Conservation (phyloP, 2,329 filamentous ascomycete species). For the Drechslera avenae region DNA sequence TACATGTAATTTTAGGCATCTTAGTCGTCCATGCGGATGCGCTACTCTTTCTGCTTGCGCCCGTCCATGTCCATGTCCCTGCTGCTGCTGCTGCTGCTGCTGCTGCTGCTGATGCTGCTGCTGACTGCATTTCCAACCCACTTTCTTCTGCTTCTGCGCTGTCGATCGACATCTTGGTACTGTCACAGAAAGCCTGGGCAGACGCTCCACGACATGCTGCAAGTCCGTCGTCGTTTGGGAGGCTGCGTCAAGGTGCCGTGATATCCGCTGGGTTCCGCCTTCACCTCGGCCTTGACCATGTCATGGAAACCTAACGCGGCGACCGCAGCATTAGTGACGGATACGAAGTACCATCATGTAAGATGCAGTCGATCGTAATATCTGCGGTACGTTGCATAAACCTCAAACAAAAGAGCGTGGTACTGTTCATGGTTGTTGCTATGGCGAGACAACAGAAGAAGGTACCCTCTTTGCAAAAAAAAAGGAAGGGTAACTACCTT, state of each 20-base stretch:
- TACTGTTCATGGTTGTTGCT: too few species aligned
- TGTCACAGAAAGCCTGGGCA: not conserved
- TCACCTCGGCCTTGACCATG: slow-evolving; percentile 3
- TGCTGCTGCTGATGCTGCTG: too few species aligned
- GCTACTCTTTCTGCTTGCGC: slow-evolving; percentile 8
- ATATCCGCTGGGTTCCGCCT: slow-evolving; percentile 7
- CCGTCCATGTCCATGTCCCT: not conserved
- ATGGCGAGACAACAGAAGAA: too few species aligned
- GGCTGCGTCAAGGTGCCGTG: slow-evolving; percentile 5
- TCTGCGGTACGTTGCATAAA: not conserved
- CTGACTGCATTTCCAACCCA: not conserved
- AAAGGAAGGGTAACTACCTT: too few species aligned
- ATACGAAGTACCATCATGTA: too few species aligned
- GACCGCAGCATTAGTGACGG: not conserved
- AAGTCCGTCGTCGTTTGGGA: slow-evolving; percentile 5
- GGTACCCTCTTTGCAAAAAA: too few species aligned
- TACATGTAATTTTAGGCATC: slow-evolving; percentile 10
- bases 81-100: too few species aligned
- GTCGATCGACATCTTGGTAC: not conserved
- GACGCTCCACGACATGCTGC: not conserved
- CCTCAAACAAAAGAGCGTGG: too few species aligned
- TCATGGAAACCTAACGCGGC: not conserved
- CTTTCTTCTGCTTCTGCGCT: not conserved
- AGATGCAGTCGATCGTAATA: not conserved
- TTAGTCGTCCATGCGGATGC: slow-evolving; percentile 3